Conservation (phyloP, 2,329 filamentous ascomycete genomes). For the Nigrospora osmanthi region DNA sequence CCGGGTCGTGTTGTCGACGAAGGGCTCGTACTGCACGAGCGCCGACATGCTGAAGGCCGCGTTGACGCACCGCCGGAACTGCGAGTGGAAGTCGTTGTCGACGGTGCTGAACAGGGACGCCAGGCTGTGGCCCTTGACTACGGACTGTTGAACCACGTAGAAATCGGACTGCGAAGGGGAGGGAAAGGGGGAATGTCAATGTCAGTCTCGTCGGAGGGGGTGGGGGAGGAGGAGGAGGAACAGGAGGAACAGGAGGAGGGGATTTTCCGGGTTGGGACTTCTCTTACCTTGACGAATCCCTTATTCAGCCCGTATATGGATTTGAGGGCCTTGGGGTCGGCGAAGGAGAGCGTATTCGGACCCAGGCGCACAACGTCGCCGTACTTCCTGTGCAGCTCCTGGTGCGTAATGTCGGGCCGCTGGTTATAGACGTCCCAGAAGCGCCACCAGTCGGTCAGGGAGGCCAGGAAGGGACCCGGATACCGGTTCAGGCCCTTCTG, state of each 20-base stretch:
- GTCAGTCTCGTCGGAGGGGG: too few species aligned
- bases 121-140: conserved; percentile 59
- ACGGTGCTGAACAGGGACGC: conserved; percentile 71
- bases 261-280: background rate
- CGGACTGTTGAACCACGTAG: conserved; percentile 70
- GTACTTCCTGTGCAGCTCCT: conserved; percentile 60
- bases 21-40: conserved; percentile 70
- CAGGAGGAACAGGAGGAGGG: background rate
- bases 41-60: conserved; percentile 71
- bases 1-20: conserved; percentile 67
- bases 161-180: conserved; percentile 78
- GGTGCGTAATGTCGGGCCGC: conserved; percentile 59
- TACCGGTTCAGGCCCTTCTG: conserved; percentile 58
- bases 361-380: conserved; percentile 70
- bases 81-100: conserved; percentile 67
- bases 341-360: conserved; percentile 67
- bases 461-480: conserved; percentile 64
- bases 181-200: background rate
- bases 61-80: conserved; percentile 68
- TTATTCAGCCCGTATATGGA: conserved; percentile 78
- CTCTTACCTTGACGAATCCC: conserved; percentile 63
- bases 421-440: conserved; percentile 60
- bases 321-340: conserved; percentile 65
- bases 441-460: conserved; percentile 65
- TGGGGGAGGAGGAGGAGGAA: too few species aligned